Evolutionary conservation across 768 basidiomycete genomes (phyloP), one percentile per base, ranked within the genome.

Genomic region (Leccinum disarticulatum): DNA sequence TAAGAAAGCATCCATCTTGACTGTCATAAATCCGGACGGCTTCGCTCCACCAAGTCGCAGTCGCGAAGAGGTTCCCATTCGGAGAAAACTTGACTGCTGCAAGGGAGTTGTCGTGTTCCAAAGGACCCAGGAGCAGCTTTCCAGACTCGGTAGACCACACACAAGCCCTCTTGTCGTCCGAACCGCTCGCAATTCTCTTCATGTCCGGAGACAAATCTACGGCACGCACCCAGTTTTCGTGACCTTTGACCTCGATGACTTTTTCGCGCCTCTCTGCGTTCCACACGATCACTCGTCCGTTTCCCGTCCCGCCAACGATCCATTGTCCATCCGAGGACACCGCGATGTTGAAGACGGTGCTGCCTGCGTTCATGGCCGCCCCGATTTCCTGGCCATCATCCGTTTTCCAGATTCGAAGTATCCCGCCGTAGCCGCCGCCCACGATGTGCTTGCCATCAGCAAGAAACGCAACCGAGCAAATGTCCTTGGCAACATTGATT

Each of bases 171-270:
- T 27, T 52, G 52, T 65, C 64, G n/a, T 57, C 60, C 6, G 64
- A 65, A 1, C 60, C 66, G 4, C 52, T 57, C 33, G 51, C 63
- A 1, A 67, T 47, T 17, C 15, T 52, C 6, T 50, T 58, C 50
- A 3, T 27, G 15, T 67, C 63, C 4, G 53, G 57, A 15, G 66
- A 67, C 17, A 67, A 8, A 31, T 67, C 66, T 5, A 67, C 59
- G 19, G 62, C 61, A 54, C 61, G 61, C 60, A 62, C 61, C 61
- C 36, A 62, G 14, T 47, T 25, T 28, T 4, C 9, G 10, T 63
- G 64, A 9, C 38, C 66, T 6, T 56, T 48, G 10, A 66, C 19
- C 47, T 61, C 58, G 47, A 17, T 10, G 22, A 59, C 49, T 14
- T 60, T 59, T 36, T 62, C 51, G 22, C 14, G 33, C 22, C 8